Percentiles rank a stretch among this genome's conserved stretches.
Evolutionary conservation across 2,329 filamentous ascomycete species (phyloP).

Genomic region (Alternaria angustiovoidea): DNA sequence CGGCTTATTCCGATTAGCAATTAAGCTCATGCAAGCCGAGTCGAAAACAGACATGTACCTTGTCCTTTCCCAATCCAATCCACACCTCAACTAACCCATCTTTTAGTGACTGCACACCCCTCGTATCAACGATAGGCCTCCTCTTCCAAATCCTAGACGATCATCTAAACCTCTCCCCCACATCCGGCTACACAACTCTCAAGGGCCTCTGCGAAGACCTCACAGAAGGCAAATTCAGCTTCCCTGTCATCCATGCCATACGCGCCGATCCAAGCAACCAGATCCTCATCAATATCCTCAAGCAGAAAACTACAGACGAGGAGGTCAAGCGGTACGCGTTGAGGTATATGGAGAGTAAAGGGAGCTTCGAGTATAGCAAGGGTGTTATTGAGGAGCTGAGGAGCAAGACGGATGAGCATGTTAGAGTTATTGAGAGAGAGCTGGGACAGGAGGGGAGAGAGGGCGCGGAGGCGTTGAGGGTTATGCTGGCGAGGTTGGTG

Average conservation of each 20-base stretch:
- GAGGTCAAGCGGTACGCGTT: constrained; percentile 93
- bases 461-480: constrained; percentile 50
- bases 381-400: constrained; percentile 61
- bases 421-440: constrained; percentile 51
- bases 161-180: constrained; percentile 79
- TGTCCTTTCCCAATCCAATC: not conserved
- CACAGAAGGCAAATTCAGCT: constrained; percentile 96
- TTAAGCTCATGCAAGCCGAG: constrained; percentile 89
- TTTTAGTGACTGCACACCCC: constrained; percentile 74
- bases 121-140: constrained; percentile 85
- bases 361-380: constrained; percentile 86
- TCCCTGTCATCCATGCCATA: constrained; percentile 94
- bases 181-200: constrained; percentile 74
- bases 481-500: constrained; percentile 54
- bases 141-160: constrained; percentile 94
- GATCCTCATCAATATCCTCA: constrained; percentile 89
- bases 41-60: constrained; percentile 56
- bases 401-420: constrained; percentile 53
- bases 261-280: constrained; percentile 75
- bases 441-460: constrained; percentile 50
- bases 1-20: constrained; percentile 81
- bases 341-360: constrained; percentile 86
- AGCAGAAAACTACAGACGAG: constrained; percentile 85
- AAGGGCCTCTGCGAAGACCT: constrained; percentile 96
- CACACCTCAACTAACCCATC: constrained; percentile 4